Conservation (phyloP, 495 filamentous ascomycete genomes). For the Collariella sp. region DNA sequence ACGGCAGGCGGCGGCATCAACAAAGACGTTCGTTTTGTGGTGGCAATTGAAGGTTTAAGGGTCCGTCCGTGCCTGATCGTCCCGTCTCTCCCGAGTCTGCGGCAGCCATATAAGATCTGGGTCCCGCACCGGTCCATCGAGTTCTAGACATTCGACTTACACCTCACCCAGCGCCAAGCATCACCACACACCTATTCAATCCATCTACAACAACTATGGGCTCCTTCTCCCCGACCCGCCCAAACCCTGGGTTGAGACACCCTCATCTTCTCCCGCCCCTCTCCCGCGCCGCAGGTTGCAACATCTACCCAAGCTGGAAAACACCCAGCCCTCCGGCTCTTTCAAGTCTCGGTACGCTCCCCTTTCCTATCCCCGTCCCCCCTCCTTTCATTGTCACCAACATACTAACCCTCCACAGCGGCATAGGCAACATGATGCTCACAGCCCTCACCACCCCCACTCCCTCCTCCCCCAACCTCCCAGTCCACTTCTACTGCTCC, state of each 20-base stretch:
- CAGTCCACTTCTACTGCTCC: constrained; percentile 76
- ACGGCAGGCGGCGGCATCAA: background rate
- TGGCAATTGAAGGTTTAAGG: background rate
- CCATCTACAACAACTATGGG: constrained; percentile 26
- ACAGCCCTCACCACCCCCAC: constrained; percentile 29
- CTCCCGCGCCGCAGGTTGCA: constrained; percentile 63
- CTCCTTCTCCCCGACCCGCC: constrained; percentile 29
- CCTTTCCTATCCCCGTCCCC: background rate
- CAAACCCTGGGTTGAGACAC: constrained; percentile 64
- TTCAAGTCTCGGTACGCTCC: constrained; percentile 70
- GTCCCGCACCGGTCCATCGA: no score
- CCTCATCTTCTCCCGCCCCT: constrained; percentile 59
- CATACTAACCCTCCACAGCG: constrained; percentile 24
- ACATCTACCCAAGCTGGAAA: constrained; percentile 86
- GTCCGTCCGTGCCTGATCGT: background rate
- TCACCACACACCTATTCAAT: background rate
- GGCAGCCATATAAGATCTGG: no score
- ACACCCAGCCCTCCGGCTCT: constrained; percentile 83
- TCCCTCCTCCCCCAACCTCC: constrained; percentile 18
- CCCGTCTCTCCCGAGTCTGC: background rate
- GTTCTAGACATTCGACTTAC: background rate
- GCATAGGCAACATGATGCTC: constrained; percentile 73
- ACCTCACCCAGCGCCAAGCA: background rate
- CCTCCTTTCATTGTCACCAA: background rate
- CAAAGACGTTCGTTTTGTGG: no score